Conservation (phyloP, 2,329 filamentous ascomycete species). For the Aspergillus intermedius region DNA sequence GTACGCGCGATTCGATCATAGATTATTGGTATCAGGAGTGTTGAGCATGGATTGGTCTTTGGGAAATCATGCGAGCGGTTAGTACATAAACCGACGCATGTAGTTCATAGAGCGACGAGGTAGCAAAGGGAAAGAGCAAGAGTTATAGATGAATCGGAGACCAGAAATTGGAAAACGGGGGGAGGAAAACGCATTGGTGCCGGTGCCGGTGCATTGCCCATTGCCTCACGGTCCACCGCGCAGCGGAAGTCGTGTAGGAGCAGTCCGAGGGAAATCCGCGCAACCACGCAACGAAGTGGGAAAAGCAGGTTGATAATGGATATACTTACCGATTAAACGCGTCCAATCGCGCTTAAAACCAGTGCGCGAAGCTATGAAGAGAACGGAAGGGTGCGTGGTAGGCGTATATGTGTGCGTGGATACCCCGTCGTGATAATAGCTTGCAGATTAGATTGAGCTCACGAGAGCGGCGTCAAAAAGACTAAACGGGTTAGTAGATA, state of each 20-base stretch:
- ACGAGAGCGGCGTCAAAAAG: too few relatives aligned
- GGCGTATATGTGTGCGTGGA: conserved; percentile 1
- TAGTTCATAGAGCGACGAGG: conserved; percentile 1
- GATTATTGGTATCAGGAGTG: conserved; percentile 8
- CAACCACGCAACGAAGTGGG: not conserved
- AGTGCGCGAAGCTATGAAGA: conserved; percentile 6
- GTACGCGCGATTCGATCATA: conserved; percentile 23
- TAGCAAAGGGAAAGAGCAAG: conserved; percentile 6
- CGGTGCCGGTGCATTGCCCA: not conserved
- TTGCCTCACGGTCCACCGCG: not conserved
- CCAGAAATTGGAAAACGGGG: not conserved
- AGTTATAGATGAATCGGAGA: not conserved
- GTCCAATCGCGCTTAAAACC: conserved; percentile 15
- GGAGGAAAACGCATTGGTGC: not conserved
- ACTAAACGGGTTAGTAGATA: too few relatives aligned
- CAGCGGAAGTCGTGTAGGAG: not conserved
- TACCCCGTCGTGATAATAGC: too few relatives aligned
- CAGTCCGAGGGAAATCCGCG: not conserved
- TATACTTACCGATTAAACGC: conserved; percentile 16
- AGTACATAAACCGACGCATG: not conserved
- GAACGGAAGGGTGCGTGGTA: conserved; percentile 1
- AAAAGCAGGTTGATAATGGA: not conserved
- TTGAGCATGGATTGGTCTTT: conserved; percentile 6
- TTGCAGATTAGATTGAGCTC: too few relatives aligned
- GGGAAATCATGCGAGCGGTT: not conserved